Evolutionary conservation across 495 filamentous ascomycete species (phyloP).

Genomic region (Annulohypoxylon stygium): DNA sequence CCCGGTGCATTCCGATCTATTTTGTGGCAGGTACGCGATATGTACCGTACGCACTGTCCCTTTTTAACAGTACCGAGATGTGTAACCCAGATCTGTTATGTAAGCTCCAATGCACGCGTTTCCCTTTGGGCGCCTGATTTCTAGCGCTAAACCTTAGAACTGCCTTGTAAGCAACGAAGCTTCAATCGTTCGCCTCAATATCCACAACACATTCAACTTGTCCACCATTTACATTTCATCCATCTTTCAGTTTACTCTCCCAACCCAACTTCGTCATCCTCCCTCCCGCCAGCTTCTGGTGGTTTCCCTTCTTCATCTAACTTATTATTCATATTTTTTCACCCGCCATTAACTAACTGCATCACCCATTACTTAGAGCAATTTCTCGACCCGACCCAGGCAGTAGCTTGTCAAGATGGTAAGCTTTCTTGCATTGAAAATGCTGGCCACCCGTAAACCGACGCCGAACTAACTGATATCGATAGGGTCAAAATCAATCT

Average conservation of each 20-base stretch:
- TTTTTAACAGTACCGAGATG: background rate
- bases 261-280: background rate
- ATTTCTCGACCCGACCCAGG: background rate
- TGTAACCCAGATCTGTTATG: background rate
- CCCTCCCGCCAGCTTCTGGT: background rate
- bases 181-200: slow-evolving; percentile 10
- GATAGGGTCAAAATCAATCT: slow-evolving; percentile 87
- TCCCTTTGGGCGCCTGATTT: slow-evolving; percentile 47
- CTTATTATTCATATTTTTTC: background rate
- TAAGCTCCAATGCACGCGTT: slow-evolving; percentile 41
- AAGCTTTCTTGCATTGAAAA: slow-evolving; percentile 4
- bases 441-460: background rate
- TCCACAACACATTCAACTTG: background rate
- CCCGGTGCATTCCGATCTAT: slow-evolving; percentile 24
- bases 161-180: slow-evolving; percentile 1
- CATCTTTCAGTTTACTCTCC: background rate
- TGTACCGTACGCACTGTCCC: background rate
- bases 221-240: background rate
- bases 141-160: slow-evolving; percentile 13
- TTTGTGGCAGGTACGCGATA: too few species aligned
- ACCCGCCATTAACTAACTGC: background rate
- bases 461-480: slow-evolving; percentile 28
- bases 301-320: background rate
- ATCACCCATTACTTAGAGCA: background rate
- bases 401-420: slow-evolving; percentile 47